Base-by-base conservation (phyloP, 1,284 basidiomycete genomes). In the Irpex rosettiformis region DNA sequence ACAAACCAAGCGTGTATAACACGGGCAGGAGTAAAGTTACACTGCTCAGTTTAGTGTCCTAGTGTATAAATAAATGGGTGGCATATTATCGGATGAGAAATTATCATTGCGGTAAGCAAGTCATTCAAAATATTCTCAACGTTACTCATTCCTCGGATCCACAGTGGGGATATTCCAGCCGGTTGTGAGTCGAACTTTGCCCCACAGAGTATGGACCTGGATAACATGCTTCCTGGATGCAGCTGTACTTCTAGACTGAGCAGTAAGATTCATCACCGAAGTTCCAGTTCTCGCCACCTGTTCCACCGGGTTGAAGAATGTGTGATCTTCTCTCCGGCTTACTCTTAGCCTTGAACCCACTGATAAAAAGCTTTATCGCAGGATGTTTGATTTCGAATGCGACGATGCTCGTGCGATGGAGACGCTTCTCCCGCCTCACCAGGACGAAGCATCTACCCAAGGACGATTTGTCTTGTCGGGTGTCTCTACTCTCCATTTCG, bases 101-200 rank as follows among this genome's bases (percentile, higher is more conserved):
- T 24, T 27, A 18, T 10, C 22, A 8, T 10, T 28, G 48, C 25
- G 48, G 27, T 51, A 24, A 10, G 48, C 27, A 51, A 11, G 18
- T 28, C 24, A 51, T 51, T 51, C 24, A 51, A 28, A 18, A n/a
- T 24, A 24, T 51, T 51, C 27, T 27, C 27, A 51, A 22, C 25
- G 7, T n/a, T 24, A 27, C 48, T 51, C 25, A 51, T 51, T 51
- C 48, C 48, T 51, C 48, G 48, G 48, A 51, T 51, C 48, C 48
- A 51, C 13, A 51, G 48, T 51, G 48, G 48, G 13, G 22, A 37
- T 37, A 37, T 51, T 18, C 8, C 7, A 18, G 48, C 10, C 10
- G 13, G 48, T 27, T 16, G 13, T 28, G 22, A 51, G 24, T 13
- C 24, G 27, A 47, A 24, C 43, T 28, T 16, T 51, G 48, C 13